Evolutionary conservation across 2,329 filamentous ascomycete species (phyloP).

Genomic region (Scortechinia acanthostroma): DNA sequence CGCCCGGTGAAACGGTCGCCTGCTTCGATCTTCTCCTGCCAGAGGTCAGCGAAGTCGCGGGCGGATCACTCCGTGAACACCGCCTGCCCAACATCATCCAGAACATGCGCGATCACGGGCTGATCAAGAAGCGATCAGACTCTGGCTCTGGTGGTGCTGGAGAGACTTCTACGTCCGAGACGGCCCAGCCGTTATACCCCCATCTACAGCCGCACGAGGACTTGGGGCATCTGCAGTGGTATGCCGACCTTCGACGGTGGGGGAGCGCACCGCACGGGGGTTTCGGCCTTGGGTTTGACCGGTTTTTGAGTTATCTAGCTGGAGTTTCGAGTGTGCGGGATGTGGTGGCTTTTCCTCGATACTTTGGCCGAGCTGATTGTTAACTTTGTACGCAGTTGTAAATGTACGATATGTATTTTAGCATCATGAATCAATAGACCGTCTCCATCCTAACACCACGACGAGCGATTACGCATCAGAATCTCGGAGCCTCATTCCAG

Average conservation of each 20-base stretch:
- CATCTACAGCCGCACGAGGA: slow-evolving; percentile 8
- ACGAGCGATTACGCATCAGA: too few relatives aligned
- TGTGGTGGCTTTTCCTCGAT: slow-evolving; percentile 78
- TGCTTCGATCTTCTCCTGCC: slow-evolving; percentile 88
- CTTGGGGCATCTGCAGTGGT: slow-evolving; percentile 65
- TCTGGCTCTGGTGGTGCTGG: slow-evolving; percentile 10
- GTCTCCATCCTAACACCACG: too few relatives aligned
- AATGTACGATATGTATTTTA: too few relatives aligned
- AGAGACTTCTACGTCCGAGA: slow-evolving; percentile 5
- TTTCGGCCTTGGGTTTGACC: slow-evolving; percentile 84
- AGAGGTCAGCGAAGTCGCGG: slow-evolving; percentile 78
- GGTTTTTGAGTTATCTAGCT: slow-evolving; percentile 75
- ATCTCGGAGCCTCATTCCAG: too few relatives aligned
- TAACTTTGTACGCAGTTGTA: slow-evolving; percentile 14
- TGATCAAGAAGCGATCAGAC: slow-evolving; percentile 25
- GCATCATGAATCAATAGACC: too few relatives aligned
- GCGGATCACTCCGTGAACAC: slow-evolving; percentile 84
- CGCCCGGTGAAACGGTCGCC: slow-evolving; percentile 54
- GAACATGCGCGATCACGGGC: slow-evolving; percentile 65
- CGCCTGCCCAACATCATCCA: slow-evolving; percentile 58
- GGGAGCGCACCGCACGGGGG: slow-evolving; percentile 88
- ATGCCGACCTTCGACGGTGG: slow-evolving; percentile 79
- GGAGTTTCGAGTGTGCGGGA: slow-evolving; percentile 79
- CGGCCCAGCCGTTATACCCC: slow-evolving; percentile 17
- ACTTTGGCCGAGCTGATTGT: slow-evolving; percentile 55